Conservation (phyloP, 345 rosid species). For the Hibiscus syriacus region DNA sequence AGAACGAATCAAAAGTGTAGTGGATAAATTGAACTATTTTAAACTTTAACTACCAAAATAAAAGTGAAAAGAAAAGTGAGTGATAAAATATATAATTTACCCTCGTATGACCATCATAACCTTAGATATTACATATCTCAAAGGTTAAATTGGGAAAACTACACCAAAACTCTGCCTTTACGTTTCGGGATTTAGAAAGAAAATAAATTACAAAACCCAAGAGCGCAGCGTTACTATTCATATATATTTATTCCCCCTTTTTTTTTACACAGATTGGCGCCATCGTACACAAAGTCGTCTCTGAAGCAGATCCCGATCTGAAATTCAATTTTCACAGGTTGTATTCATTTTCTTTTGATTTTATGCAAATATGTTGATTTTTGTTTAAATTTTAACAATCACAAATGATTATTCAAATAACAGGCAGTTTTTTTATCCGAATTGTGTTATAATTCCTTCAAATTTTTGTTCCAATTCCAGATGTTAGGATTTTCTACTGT, state of each 20-base stretch:
- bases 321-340: background rate
- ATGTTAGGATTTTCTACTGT: no score
- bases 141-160: background rate
- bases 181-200: background rate
- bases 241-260: background rate
- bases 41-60: no score
- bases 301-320: conserved; percentile 16
- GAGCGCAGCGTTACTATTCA: background rate
- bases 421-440: no score
- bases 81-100: no score
- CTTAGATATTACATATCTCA: no score
- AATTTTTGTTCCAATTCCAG: background rate
- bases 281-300: background rate
- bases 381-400: no score
- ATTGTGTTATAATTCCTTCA: no score
- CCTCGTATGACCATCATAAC: no score
- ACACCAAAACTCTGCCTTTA: background rate
- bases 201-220: background rate
- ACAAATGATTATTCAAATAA: no score
- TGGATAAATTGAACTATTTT: no score
- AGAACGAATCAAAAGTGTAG: no score
- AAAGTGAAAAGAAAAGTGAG: no score
- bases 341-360: background rate
- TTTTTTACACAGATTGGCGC: background rate
- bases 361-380: background rate